Conservation (phyloP, 768 basidiomycete genomes). For the Boletus tomentosulus region DNA sequence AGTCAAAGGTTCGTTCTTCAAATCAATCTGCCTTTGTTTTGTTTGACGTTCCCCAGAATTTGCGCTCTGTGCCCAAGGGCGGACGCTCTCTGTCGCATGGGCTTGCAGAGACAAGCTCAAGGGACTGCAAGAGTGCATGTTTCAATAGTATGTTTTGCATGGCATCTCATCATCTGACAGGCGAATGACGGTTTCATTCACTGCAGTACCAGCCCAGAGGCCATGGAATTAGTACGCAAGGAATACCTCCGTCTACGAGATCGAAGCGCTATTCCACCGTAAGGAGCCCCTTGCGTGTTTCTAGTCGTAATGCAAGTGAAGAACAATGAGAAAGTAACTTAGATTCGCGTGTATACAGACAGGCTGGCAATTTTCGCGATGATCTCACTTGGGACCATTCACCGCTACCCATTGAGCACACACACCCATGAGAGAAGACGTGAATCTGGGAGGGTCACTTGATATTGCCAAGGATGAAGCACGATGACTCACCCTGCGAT, state of each 20-base stretch:
- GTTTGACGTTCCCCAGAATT: constrained; percentile 51
- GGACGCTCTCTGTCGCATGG: constrained; percentile 84
- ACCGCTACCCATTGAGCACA: constrained; percentile 63
- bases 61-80: constrained; percentile 76
- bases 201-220: constrained; percentile 64
- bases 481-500: constrained; percentile 67
- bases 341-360: background rate
- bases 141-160: constrained; percentile 59
- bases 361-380: background rate
- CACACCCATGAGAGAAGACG: constrained; percentile 68
- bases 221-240: constrained; percentile 65
- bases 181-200: background rate
- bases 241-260: constrained; percentile 71
- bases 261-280: constrained; percentile 5
- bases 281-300: too few relatives aligned
- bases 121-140: constrained; percentile 72
- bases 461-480: background rate
- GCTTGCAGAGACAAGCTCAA: constrained; percentile 68
- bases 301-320: background rate
- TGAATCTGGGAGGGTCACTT: constrained; percentile 40
- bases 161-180: background rate
- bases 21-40: background rate
- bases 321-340: background rate
- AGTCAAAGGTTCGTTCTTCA: constrained; percentile 52
- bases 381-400: constrained; percentile 37